Base-by-base conservation (phyloP, 2,329 filamentous ascomycete genomes). In the Geosmithia morbida region DNA sequence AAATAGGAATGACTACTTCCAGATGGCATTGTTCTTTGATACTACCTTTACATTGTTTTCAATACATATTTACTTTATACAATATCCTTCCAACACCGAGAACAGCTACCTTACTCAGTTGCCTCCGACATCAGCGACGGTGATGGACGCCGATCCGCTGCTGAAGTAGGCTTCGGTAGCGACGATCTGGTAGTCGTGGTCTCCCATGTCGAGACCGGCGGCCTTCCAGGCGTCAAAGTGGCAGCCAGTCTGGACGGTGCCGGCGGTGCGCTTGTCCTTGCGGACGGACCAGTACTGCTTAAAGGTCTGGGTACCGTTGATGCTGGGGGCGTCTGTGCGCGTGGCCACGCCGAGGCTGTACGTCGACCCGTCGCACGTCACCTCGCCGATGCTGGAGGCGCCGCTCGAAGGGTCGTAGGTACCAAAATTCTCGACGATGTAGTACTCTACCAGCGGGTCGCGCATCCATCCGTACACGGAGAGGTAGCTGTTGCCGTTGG, bases 181-280 rank as follows among this genome's bases (percentile, higher is more conserved):
- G 18, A 76, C 59, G 50, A 77, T 74, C 64, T 71, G 66, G 57
- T 77, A 77, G 57, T 77, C 62, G 52, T 67, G 63, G 40, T 52
- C 62, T 2, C 74, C 74, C 11, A 77, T 55, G 22, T 59, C 64
- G 57, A 75, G 57, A 3, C 74, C 73, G n/a, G 58, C 54, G 39
- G 62, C 61, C 18, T 57, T 57, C 74, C 74, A 78, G 7, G 72
- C 72, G 52, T 70, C 63, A 53, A 77, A 76, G 57, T 77, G 73
- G 51, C 66, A 69, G 20, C 57, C 61, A 2, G 65, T 64, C 39
- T 66, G 71, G 50, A 79, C 68, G 7, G 67, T 71, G 3, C 74
- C 75, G 47, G 66, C 62, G 20, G 64, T 62, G 45, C 72, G 65
- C 66, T 76, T 74, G 48, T 51, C 61, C 51, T 63, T 59, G 49